Base-by-base conservation (phyloP, 2,329 filamentous ascomycete genomes). In the Aspergillus hortae region DNA sequence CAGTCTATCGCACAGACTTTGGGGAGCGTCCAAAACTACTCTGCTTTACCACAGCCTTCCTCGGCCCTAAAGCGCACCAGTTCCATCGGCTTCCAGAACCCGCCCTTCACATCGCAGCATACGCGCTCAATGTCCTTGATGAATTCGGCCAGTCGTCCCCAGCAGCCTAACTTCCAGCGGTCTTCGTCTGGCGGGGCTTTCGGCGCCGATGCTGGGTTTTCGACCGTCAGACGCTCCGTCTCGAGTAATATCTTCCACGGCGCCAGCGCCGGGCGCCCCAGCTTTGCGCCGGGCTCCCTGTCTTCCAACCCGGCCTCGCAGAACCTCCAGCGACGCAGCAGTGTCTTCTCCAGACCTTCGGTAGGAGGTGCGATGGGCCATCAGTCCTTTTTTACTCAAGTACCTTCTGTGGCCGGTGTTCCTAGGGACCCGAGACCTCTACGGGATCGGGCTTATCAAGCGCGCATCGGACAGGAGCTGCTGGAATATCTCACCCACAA, bases 51-150 rank as follows among this genome's bases (percentile, higher is more conserved):
- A 17, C 90, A 95, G 74, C 92, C 94, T 7, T 82, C 89, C 25
- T 97, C 92, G 38, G 90, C 91, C 38, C 87, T 99, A 81, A 99
- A 99, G 78, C 89, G 94, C 70, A 88, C 89, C 27, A 94, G 86
- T 66, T 92, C 90, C 11, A 85, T 85, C 61, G 85, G 84, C 57
- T 79, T 84, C 63, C 80, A 83, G 54, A 80, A 81, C 65, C 77
- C 78, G 52, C 83, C 82, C 43, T 87, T 83, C 65, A 84, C 85
- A 50, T 80, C 81, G 49, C 85, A 87, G 67, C 89, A 95, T 77
- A 84, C 78, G 61, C 90, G 92, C 62, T 90, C 90, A 25, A 83
- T 89, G 63, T 96, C 92, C 56, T 88, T 95, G 70, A 92, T 92
- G 62, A 89, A 96, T 56, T 92, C 90, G 62, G 83, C 91, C 58